Evolutionary conservation across 306 rosid genomes (phyloP), one percentile per base, ranked within the genome.

Genomic region (Ziziphus jujuba): DNA sequence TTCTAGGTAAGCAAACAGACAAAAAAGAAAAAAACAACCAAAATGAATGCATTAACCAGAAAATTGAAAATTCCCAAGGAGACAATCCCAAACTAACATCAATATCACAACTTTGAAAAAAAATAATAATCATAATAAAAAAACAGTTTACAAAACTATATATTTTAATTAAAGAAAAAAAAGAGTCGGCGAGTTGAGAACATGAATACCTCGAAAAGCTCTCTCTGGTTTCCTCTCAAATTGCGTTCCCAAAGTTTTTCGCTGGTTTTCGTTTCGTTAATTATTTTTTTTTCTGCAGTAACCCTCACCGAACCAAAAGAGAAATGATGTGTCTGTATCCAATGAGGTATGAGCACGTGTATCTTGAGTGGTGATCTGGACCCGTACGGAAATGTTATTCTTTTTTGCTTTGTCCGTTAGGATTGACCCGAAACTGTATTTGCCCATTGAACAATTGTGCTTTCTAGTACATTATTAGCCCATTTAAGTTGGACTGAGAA

Each of bases 341-440:
- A 87, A 82, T 40, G n/a, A 65, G 9, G 1, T 8, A 22, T 5
- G 28, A 78, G 79, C 93, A 87, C 86, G 80, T 84, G 16, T 3
- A 0, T 2, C 9, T 36, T 36, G 6, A 40, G 12, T 12, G 45
- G 45, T 40, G 45, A 9, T 1, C 44, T 38, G 44, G 44, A 38
- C 10, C 44, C 10, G 44, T 38, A 38, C 44, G 10, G 44, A 3
- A 38, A 38, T 28, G 4, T 4, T 28, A 4, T 1, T 35, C 2
- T 35, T 35, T 38, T 38, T 7, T 1, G 14, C 12, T 40, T 1
- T 8, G 12, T 8, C 12, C 2, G 12, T 40, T 12, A 9, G 45
- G 45, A 40, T 40, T 40, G 45, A 40, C 45, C 12, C 45, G 45
- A 38, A 28, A 38, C 44, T 38, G 9, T 9, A 38, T 38, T 38